Evolutionary conservation across 768 basidiomycete species (phyloP).

Genomic region (Mycena galopus): DNA sequence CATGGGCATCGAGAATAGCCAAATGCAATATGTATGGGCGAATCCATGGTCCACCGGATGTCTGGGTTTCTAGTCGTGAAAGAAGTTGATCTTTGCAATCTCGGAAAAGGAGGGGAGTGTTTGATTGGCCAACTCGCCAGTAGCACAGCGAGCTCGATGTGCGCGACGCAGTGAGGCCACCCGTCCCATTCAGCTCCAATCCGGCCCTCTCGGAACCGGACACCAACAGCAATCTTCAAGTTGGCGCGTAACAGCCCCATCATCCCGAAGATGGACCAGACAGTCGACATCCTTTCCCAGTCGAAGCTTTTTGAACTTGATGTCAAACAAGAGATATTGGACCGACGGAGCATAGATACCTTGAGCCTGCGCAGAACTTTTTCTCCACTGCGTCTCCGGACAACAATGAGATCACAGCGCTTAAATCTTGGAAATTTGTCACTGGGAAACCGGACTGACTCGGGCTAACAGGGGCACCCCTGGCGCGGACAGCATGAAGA

Average conservation of each 20-base stretch:
- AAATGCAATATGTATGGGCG: neutral
- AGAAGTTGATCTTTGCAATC: neutral
- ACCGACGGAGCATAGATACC: neutral
- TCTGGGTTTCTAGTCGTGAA: neutral
- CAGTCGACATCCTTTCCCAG: neutral
- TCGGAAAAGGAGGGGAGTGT: neutral
- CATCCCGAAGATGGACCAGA: neutral
- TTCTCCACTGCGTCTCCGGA: neutral
- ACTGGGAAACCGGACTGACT: neutral
- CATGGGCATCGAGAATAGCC: neutral
- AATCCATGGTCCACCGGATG: neutral
- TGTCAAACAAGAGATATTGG: neutral
- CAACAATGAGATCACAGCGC: neutral
- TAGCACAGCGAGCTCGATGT: neutral
- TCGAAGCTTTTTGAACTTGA: neutral
- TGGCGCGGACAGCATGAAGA: no score
- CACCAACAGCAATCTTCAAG: neutral
- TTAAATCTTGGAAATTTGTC: neutral
- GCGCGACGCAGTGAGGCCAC: neutral
- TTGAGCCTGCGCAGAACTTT: neutral
- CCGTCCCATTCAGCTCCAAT: neutral
- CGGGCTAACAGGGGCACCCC: no score
- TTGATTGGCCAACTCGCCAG: neutral
- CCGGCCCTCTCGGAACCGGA: neutral
- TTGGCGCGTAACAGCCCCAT: neutral